These are phyloP conservation scores for Saccharomycopsis sp. DNA, from an alignment of 805 yeast species.

Conservation along the genomic window DNA sequence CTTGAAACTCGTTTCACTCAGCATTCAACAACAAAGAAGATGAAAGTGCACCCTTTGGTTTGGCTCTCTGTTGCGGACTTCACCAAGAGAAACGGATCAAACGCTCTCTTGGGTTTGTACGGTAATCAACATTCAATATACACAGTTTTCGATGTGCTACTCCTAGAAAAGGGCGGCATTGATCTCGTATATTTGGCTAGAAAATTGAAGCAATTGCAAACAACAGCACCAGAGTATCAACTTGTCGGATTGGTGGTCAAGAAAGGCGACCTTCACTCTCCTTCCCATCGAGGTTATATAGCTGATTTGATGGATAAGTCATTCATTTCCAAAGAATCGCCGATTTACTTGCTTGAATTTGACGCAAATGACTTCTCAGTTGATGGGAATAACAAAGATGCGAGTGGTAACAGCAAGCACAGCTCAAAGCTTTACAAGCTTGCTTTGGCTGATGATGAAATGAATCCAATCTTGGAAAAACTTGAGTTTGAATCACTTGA, in stretches of 20 bases:
- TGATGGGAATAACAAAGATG: background rate
- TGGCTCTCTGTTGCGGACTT: conserved; percentile 10
- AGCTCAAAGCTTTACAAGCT: background rate
- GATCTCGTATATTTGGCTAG: background rate
- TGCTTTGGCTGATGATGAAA: background rate
- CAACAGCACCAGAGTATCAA: background rate
- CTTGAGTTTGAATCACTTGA: conserved; percentile 4
- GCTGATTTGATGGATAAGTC: background rate
- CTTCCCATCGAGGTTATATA: background rate
- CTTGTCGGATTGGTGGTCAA: background rate
- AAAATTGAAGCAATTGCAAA: conserved; percentile 2
- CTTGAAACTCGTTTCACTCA: too few relatives aligned
- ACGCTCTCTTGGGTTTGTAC: conserved; percentile 1
- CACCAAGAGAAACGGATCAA: conserved; percentile 1
- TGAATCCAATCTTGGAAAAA: conserved; percentile 2
- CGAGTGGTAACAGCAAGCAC: background rate
- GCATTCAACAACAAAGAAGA: background rate
- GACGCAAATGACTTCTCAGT: background rate
- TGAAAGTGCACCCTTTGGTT: conserved; percentile 13
- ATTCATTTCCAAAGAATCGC: background rate
- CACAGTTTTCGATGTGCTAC: conserved; percentile 3
- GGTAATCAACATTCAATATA: background rate
- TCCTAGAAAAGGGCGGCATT: background rate
- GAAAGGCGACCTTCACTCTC: conserved; percentile 3
- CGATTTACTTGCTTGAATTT: conserved; percentile 6